A percentile compares a stretch with the other conserved stretches of the same genome.
Conservation (phyloP, 2,329 filamentous ascomycete species). For the Pleoardoris graminearum region DNA sequence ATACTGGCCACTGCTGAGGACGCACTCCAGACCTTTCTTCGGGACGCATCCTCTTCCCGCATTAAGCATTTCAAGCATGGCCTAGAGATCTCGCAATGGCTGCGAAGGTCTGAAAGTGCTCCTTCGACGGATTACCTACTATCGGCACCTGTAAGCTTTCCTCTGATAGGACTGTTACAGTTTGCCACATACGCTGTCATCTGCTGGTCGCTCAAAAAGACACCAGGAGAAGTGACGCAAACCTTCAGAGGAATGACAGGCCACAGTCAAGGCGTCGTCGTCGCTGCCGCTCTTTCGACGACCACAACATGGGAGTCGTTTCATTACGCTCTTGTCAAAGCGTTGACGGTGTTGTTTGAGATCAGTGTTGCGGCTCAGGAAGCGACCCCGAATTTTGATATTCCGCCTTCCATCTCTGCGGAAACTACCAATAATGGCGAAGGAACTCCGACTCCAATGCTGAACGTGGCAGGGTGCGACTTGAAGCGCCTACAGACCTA, state of each 20-base stretch:
- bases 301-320: constrained; percentile 94
- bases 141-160: constrained; percentile 71
- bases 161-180: constrained; percentile 93
- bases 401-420: constrained; percentile 85
- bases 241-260: constrained; percentile 84
- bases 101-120: constrained; percentile 84
- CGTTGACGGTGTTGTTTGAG: constrained; percentile 95
- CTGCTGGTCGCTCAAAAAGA: constrained; percentile 85
- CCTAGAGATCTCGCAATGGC: constrained; percentile 92
- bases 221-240: constrained; percentile 87
- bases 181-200: constrained; percentile 94
- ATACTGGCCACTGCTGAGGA: too few relatives aligned
- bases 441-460: constrained; percentile 94
- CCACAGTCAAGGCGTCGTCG: constrained; percentile 95
- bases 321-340: constrained; percentile 74
- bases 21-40: too few relatives aligned
- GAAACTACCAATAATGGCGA: constrained; percentile 94
- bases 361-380: constrained; percentile 97
- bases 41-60: too few relatives aligned
- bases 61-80: too few relatives aligned
- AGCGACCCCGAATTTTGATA: constrained; percentile 91
- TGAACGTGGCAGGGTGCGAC: constrained; percentile 96
- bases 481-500: constrained; percentile 92
- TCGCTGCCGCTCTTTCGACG: constrained; percentile 86
- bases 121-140: constrained; percentile 82